These are phyloP conservation scores for Ogataea siamensis DNA, from an alignment of 805 yeast species.

Conservation along the genomic window DNA sequence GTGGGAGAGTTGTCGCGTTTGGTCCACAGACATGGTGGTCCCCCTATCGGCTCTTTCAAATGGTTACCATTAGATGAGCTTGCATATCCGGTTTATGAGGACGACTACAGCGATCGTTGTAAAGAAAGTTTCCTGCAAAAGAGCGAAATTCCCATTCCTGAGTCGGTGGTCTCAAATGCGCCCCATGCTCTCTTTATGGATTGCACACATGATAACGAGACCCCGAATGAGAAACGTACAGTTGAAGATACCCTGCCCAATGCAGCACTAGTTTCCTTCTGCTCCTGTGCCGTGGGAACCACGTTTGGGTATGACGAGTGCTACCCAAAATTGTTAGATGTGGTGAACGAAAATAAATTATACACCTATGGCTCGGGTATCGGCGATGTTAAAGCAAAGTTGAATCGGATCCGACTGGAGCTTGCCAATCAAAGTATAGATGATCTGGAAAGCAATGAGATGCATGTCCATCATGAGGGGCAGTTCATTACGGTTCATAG, in stretches of 20 bases:
- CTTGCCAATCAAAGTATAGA: slow-evolving; percentile 60
- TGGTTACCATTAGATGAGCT: slow-evolving; percentile 76
- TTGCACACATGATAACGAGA: slow-evolving; percentile 95
- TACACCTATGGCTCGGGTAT: slow-evolving; percentile 68
- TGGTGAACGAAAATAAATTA: slow-evolving; percentile 70
- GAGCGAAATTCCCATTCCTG: slow-evolving; percentile 69
- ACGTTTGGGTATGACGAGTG: slow-evolving; percentile 93
- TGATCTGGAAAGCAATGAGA: slow-evolving; percentile 61
- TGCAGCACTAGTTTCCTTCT: slow-evolving; percentile 90
- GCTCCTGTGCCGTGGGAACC: slow-evolving; percentile 92
- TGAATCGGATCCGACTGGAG: slow-evolving; percentile 55
- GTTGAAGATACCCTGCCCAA: slow-evolving; percentile 92
- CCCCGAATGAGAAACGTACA: slow-evolving; percentile 84
- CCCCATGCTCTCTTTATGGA: slow-evolving; percentile 97
- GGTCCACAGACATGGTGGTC: slow-evolving; percentile 90
- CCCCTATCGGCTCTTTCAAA: slow-evolving; percentile 88
- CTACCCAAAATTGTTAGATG: slow-evolving; percentile 76
- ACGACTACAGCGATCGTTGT: slow-evolving; percentile 26
- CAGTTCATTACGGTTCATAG: slow-evolving; percentile 91
- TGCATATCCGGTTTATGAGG: slow-evolving; percentile 59
- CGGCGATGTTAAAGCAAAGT: slow-evolving; percentile 60
- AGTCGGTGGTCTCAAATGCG: slow-evolving; percentile 60
- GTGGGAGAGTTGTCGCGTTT: slow-evolving; percentile 82
- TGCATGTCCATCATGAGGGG: slow-evolving; percentile 92
- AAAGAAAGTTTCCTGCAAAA: slow-evolving; percentile 35